Evolutionary conservation across 2,329 filamentous ascomycete genomes (phyloP), one percentile per base, ranked within the genome.

Genomic region (Claviceps sp.): DNA sequence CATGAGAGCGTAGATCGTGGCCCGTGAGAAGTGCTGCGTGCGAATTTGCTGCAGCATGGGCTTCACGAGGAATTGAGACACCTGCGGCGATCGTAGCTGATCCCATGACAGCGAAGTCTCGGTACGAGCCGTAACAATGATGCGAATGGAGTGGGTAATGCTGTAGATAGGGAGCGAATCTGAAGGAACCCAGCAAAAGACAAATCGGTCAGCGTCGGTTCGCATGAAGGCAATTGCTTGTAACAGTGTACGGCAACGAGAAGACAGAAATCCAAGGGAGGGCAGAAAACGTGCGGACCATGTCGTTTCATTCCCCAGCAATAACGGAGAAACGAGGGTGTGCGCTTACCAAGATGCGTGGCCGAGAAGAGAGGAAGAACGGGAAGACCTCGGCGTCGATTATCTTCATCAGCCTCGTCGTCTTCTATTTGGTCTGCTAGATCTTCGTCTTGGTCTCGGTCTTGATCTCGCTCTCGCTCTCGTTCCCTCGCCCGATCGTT

Each of bases 61-160:
- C 72, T 96, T 96, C 63, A 96, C 79, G 38, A 97, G 77, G 65
- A 97, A 97, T 64, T 95, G 90, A 16, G 89, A 95, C 52, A 97
- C 85, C 65, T 97, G 91, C 3, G 91, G 91, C n/a, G 89, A 95
- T 57, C 90, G 82, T 56, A 97, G 75, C 66, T 97, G 91, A 57
- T 97, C 91, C 90, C 90, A 97, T 16, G 89, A 85, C 49, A 97
- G 72, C 0, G 89, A 91, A 1, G 90, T 96, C 71, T 97, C 91
- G 67, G 89, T 95, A 63, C 87, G 82, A 54, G 87, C 77, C 58
- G 87, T 79, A 54, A 97, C 83, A 52, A 96, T 77, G 50, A 89
- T 82, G 58, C 91, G 86, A 56, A 96, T 90, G 36, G 87, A 82
- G 68, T 96, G 91, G 30, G 90, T 95, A 58, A 94, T 82, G 66